Percentiles rank a stretch among this genome's conserved stretches.
phyloP scores from a whole-genome alignment of 2,329 filamentous ascomycete species.

The Penicillium sp. region DNA sequence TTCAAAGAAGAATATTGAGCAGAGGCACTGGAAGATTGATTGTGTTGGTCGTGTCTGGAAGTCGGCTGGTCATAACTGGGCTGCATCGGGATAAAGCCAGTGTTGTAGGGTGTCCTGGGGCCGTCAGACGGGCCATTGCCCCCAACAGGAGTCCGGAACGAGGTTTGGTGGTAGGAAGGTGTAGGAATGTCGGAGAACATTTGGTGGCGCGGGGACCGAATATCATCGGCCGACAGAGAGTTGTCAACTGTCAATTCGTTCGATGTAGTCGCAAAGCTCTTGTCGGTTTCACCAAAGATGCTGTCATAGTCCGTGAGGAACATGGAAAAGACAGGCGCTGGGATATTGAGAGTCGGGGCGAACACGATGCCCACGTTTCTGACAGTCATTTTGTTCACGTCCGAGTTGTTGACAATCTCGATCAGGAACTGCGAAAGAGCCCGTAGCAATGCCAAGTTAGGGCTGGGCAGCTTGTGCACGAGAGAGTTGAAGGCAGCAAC shows the following conservation, averaged over 20 bases:
- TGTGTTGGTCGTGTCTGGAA: slow-evolving; percentile 32
- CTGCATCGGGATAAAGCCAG: slow-evolving; percentile 54
- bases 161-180: slow-evolving; percentile 61
- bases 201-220: slow-evolving; percentile 65
- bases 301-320: slow-evolving; percentile 87
- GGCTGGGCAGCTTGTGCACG: slow-evolving; percentile 74
- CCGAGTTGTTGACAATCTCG: slow-evolving; percentile 85
- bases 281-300: slow-evolving; percentile 71
- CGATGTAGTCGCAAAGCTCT: slow-evolving; percentile 39
- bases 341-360: slow-evolving; percentile 94
- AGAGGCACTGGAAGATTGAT: slow-evolving; percentile 21
- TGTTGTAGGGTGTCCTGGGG: slow-evolving; percentile 43
- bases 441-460: slow-evolving; percentile 78
- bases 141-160: slow-evolving; percentile 44
- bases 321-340: slow-evolving; percentile 88
- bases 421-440: slow-evolving; percentile 88
- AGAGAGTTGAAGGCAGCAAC: slow-evolving; percentile 73
- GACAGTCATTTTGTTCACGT: slow-evolving; percentile 96
- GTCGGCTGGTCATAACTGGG: slow-evolving; percentile 48
- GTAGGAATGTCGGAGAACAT: slow-evolving; percentile 69
- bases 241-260: slow-evolving; percentile 46
- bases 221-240: slow-evolving; percentile 55
- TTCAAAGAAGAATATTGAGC: slow-evolving; percentile 33
- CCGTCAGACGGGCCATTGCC: slow-evolving; percentile 24
- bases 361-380: slow-evolving; percentile 98